Base-by-base conservation (phyloP, 192 early-diverging fungal genomes). In the Coemansia guatemalensis region DNA sequence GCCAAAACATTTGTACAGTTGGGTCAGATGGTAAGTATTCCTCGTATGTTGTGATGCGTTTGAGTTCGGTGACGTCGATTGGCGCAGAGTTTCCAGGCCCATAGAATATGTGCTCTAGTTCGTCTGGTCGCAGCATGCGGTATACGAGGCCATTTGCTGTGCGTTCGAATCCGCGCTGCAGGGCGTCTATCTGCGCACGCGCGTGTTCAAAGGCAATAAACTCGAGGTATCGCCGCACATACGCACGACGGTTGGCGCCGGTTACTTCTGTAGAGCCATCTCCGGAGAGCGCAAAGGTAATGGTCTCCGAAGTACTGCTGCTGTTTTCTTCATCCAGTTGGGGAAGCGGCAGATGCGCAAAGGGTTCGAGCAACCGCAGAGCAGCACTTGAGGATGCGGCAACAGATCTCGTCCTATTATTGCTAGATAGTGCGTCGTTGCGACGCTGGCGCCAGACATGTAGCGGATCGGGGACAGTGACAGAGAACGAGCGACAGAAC, bases 401-500 rank as follows among this genome's bases (percentile, higher is more conserved):
- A 1, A 4, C 35, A 39, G 3, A 9, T 12, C 11, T 39, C 11
- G 6, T 8, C 35, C 6, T 39, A 39, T 1, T 39, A 4, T 39
- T 39, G 2, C 11, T 39, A 12, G 5, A 39, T 8, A 39, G 35
- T 11, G 57, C 57, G 4, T 18, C 57, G 3, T n/a, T 26, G 17
- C 57, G 44, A 11, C 58, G 6, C 7, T 55, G 60, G 14, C 23
- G 48, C 64, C 64, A 71, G 32, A 61, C 50, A 20, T 47, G 54
- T 27, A 72, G 62, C 29, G 60, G 78, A 59, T 77, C 75, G 53
- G 32, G 85, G 74, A 69, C 91, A 76, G 89, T 88, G n/a, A 95
- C 88, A 62, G 95, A 92, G 71, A 94, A 98, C 24, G 87, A 76
- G 20, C 90, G 83, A 64, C 86, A 83, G 68, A 95, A 95, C 4